A percentile compares a stretch with the other conserved stretches of the same genome.
Conservation (phyloP, 2,329 filamentous ascomycete species). For the Fusarium torulosum region DNA sequence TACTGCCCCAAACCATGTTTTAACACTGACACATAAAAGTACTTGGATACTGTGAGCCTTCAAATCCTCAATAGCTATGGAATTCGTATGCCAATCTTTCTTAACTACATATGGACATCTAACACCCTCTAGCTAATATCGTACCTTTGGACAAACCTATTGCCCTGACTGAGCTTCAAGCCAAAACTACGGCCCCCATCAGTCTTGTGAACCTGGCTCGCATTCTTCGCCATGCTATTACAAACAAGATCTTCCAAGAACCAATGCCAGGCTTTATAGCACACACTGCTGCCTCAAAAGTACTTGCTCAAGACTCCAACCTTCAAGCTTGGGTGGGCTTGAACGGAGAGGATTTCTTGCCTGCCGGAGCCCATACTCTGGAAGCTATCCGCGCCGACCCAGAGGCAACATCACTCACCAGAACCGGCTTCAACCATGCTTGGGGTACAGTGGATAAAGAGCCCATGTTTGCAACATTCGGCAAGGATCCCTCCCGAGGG, state of each 20-base stretch:
- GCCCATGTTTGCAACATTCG: conserved; percentile 67
- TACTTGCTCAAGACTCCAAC: conserved; percentile 61
- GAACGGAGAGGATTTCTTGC: conserved; percentile 66
- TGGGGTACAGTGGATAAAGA: conserved; percentile 64
- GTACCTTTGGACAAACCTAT: conserved; percentile 63
- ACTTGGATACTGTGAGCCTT: conserved; percentile 63
- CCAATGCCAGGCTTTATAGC: conserved; percentile 62
- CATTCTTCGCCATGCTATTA: conserved; percentile 68
- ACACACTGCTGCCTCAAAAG: conserved; percentile 67
- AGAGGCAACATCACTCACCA: conserved; percentile 61
- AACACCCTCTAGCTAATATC: conserved; percentile 57
- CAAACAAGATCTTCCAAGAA: conserved; percentile 67
- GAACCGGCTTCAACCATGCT: conserved; percentile 65
- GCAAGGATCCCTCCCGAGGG: conserved; percentile 61
- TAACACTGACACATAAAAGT: conserved; percentile 52
- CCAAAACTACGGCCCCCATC: conserved; percentile 56
- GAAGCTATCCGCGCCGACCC: conserved; percentile 60
- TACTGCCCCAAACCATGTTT: not conserved
- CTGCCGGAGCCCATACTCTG: conserved; percentile 61
- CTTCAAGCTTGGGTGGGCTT: conserved; percentile 68
- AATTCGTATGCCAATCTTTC: conserved; percentile 56
- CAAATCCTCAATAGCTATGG: conserved; percentile 64
- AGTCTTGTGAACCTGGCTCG: conserved; percentile 63
- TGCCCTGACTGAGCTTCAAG: conserved; percentile 59
- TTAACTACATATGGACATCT: not conserved